phyloP scores from a whole-genome alignment of 139 green algal genomes.

The Pleodorina starrii region DNA sequence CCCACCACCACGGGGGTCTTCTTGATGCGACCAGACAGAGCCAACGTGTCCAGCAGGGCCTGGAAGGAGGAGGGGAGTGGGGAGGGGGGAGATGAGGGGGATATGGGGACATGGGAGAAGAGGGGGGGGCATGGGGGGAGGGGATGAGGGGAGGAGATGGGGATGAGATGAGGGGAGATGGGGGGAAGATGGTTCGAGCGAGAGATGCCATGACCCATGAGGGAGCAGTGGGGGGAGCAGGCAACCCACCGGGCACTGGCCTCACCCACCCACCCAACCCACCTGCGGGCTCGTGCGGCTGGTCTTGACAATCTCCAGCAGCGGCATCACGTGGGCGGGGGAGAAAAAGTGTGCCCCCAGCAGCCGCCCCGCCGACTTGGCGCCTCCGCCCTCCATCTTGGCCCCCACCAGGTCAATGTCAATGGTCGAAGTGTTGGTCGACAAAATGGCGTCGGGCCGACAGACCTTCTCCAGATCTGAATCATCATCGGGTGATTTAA shows the following conservation, averaged over 20 bases:
- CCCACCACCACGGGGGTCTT: slow-evolving; percentile 99
- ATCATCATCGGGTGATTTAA: too few species aligned
- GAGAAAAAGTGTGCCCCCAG: slow-evolving; percentile 97
- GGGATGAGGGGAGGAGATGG: too few species aligned
- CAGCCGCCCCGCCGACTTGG: slow-evolving; percentile 80
- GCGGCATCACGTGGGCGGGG: slow-evolving; percentile 98
- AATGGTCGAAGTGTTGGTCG: slow-evolving; percentile 99
- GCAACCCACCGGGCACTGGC: too few species aligned
- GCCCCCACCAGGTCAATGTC: slow-evolving; percentile 90
- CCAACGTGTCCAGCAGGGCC: slow-evolving; percentile 94
- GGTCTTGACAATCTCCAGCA: slow-evolving; percentile 98
- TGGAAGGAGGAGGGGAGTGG: too few species aligned
- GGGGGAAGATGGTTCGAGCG: background rate
- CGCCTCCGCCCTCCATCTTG: slow-evolving; percentile 60
- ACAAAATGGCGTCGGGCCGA: slow-evolving; percentile 89
- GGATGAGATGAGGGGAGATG: too few species aligned
- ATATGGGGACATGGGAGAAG: too few species aligned
- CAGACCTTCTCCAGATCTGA: slow-evolving; percentile 83
- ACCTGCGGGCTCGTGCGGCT: slow-evolving; percentile 89
- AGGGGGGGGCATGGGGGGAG: too few species aligned
- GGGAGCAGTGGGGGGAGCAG: background rate
- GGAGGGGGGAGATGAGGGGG: too few species aligned
- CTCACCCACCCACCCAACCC: background rate
- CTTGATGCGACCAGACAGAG: slow-evolving; percentile 89
- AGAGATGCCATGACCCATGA: background rate